Conservation (phyloP, 805 yeast species). For the Blastobotrys peoriensis region DNA sequence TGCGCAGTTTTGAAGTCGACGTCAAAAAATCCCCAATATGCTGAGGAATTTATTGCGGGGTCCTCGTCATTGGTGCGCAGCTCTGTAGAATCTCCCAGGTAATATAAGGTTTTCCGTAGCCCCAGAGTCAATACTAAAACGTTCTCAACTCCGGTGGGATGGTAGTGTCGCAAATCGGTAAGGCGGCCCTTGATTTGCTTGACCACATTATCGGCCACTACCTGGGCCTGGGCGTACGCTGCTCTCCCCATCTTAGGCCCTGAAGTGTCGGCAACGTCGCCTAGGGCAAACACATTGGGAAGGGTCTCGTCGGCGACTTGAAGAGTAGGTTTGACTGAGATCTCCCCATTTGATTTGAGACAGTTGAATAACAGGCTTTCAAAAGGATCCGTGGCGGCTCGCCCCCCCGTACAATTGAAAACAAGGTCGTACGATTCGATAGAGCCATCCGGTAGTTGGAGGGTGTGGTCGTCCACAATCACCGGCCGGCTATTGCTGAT, state of each 20-base stretch:
- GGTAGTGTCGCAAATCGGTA: not conserved
- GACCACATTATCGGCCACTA: constrained; percentile 7
- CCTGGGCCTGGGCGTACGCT: constrained; percentile 8
- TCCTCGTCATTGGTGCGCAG: not conserved
- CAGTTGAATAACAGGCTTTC: not conserved
- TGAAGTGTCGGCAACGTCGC: constrained; percentile 8
- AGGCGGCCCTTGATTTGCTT: not conserved
- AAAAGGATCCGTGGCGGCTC: constrained; percentile 3
- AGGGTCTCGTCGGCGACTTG: constrained; percentile 3
- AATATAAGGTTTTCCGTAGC: not conserved
- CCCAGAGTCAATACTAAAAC: not conserved
- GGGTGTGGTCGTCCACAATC: constrained; percentile 1
- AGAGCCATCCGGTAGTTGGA: constrained; percentile 3
- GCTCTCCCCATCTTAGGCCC: constrained; percentile 15
- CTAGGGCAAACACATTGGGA: constrained; percentile 12
- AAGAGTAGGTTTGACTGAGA: constrained; percentile 4
- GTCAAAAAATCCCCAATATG: not conserved
- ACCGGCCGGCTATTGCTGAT: constrained; percentile 6
- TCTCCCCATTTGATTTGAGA: not conserved
- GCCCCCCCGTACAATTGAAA: constrained; percentile 10
- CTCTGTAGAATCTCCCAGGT: not conserved
- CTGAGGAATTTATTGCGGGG: not conserved
- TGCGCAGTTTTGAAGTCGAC: not conserved
- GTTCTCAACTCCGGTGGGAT: not conserved
- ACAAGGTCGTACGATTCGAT: constrained; percentile 9